These are phyloP conservation scores for Medakamo hakoo DNA, from an alignment of 139 green algal species.

Conservation along the genomic window DNA sequence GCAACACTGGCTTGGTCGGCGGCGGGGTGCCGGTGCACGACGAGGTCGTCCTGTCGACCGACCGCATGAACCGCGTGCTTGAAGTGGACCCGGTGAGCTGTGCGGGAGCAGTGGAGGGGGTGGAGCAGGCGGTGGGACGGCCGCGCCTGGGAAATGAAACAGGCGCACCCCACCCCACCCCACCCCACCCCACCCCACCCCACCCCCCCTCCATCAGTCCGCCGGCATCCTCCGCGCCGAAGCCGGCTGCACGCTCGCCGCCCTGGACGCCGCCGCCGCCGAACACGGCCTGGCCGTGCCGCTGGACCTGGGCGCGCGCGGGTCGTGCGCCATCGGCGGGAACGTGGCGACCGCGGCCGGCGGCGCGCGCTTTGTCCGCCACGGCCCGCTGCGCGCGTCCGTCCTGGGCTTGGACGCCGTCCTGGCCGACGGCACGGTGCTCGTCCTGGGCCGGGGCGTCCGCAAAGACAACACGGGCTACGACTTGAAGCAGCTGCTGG, in stretches of 20 bases:
- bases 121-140: not conserved
- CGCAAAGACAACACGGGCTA: conserved; percentile 98
- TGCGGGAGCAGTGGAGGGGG: not conserved
- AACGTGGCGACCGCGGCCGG: conserved; percentile 96
- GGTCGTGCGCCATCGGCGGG: conserved; percentile 89
- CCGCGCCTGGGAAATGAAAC: not conserved
- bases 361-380: conserved; percentile 71
- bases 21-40: conserved; percentile 76
- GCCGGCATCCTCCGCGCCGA: conserved; percentile 52
- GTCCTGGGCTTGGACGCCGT: conserved; percentile 90
- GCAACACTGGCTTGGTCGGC: conserved; percentile 91
- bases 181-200: not conserved
- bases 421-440: conserved; percentile 63
- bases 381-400: conserved; percentile 77
- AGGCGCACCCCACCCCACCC: not conserved
- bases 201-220: conserved; percentile 4
- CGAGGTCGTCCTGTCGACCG: conserved; percentile 65
- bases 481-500: conserved; percentile 97
- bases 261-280: conserved; percentile 44
- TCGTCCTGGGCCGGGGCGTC: conserved; percentile 58
- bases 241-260: conserved; percentile 68
- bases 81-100: conserved; percentile 41
- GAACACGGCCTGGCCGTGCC: conserved; percentile 62
- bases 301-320: conserved; percentile 90
- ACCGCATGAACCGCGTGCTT: conserved; percentile 48